phyloP scores from a whole-genome alignment of 345 rosid species.

The Iberis pinnata region DNA sequence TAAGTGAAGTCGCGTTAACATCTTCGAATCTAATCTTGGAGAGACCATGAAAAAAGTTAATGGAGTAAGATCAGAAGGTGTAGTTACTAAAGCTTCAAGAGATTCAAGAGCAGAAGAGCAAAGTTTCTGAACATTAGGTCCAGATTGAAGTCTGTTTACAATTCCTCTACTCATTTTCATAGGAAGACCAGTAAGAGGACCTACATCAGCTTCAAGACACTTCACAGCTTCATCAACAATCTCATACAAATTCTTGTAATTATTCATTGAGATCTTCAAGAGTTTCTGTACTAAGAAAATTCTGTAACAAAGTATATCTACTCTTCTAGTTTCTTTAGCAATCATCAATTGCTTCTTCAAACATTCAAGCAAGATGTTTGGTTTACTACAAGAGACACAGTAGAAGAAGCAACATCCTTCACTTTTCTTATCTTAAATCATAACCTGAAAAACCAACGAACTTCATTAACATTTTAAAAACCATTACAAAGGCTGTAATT shows the following conservation, averaged over 20 bases:
- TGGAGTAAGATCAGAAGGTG: constrained; percentile 8
- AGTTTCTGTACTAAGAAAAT: constrained; percentile 53
- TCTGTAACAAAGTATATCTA: constrained; percentile 63
- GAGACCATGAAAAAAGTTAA: constrained; percentile 22
- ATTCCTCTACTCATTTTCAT: constrained; percentile 68
- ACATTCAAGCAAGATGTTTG: constrained; percentile 49
- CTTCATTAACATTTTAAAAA: constrained; percentile 1
- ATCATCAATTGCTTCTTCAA: constrained; percentile 65
- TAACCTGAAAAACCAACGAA: constrained; percentile 44
- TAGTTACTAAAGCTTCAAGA: constrained; percentile 35
- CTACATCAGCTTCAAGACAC: constrained; percentile 55
- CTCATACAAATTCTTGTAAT: constrained; percentile 38
- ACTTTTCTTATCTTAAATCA: constrained; percentile 35
- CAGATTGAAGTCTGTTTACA: constrained; percentile 69
- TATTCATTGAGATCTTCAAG: constrained; percentile 40
- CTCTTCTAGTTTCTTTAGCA: constrained; percentile 81
- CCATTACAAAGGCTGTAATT: not conserved
- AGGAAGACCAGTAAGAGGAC: constrained; percentile 54
- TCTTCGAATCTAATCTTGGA: constrained; percentile 59
- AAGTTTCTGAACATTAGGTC: constrained; percentile 61
- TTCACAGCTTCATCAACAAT: constrained; percentile 45
- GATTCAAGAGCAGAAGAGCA: constrained; percentile 60
- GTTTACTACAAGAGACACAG: constrained; percentile 62
- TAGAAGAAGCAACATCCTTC: constrained; percentile 49
- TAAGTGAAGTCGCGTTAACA: constrained; percentile 50